Evolutionary conservation across 768 basidiomycete species (phyloP).

Genomic region (Tricholomella constricta): DNA sequence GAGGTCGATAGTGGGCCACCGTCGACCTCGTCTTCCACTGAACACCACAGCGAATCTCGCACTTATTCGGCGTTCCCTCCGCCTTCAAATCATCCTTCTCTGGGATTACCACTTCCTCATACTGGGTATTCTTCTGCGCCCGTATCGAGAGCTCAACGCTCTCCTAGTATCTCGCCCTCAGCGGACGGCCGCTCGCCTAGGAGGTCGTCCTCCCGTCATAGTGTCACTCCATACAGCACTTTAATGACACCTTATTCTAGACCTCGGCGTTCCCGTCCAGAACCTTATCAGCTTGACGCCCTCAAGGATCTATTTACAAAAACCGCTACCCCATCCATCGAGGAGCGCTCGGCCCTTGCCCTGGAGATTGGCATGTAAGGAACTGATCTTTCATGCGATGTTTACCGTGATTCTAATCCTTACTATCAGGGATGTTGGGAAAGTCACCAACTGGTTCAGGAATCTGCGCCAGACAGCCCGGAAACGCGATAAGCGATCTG

Average conservation of each 20-base stretch:
- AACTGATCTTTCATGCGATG: constrained; percentile 16
- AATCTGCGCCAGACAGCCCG: constrained; percentile 82
- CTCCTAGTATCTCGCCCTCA: constrained; percentile 43
- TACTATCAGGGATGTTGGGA: constrained; percentile 66
- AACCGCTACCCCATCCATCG: constrained; percentile 75
- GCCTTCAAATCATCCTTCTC: constrained; percentile 47
- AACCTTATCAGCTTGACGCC: constrained; percentile 75
- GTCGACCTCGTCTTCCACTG: constrained; percentile 29
- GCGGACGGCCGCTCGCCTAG: constrained; percentile 40
- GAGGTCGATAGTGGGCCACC: constrained; percentile 34
- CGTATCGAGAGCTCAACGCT: constrained; percentile 30
- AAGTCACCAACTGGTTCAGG: constrained; percentile 88
- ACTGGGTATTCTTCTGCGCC: constrained; percentile 34
- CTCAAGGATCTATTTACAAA: constrained; percentile 68
- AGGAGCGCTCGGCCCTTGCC: constrained; percentile 74
- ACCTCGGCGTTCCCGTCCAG: constrained; percentile 74
- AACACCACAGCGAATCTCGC: constrained; percentile 36
- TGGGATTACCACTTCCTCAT: constrained; percentile 37
- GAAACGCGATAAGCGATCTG: constrained; percentile 60
- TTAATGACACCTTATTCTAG: constrained; percentile 44
- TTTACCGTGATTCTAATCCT: constrained; percentile 19
- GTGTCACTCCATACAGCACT: constrained; percentile 48
- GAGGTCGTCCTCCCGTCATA: constrained; percentile 39
- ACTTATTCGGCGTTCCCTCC: constrained; percentile 53
- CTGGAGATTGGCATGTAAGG: constrained; percentile 76